Base-by-base conservation (phyloP, 192 early-diverging fungal species). In the Linnemannia schmuckeri region DNA sequence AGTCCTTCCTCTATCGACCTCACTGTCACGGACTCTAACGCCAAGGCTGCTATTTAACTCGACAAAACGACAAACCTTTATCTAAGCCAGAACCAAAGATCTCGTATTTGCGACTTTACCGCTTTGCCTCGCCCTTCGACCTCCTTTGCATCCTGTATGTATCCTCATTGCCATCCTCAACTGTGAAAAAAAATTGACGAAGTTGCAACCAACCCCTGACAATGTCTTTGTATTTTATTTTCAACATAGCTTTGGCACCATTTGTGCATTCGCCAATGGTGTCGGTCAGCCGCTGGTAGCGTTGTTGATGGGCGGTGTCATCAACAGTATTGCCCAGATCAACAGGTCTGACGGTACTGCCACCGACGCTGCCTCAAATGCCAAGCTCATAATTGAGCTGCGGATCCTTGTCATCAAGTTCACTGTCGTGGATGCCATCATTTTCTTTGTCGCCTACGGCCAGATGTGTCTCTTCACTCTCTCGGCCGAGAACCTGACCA, bases 121-220 rank as follows among this genome's bases (percentile, higher is more conserved):
- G 94, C 24, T 97, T 94, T 79, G 92, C 94, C 1, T 91, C 92
- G 35, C 38, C 74, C 0, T n/a, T 77, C 4, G 95, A 96, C 87
- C n/a, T 61, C 54, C 30, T 55, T 54, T 72, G 74, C 68, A 38
- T 82, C 27, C 3, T 79, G 46, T 73, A 57, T 55, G 57, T 80
- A 30, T 27, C 9, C 63, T 27, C 4, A 42, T 46, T 46, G 44
- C 9, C 12, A 15, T 46, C 44, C 15, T 46, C 15, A 46, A 46
- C 44, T 3, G 13, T 46, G 44, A 46, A 46, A 46, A 0, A 9
- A 15, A 46, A 12, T 46, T 46, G 15, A 15, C 44, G 2, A 13
- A 15, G 44, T 1, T 15, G 44, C 44, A 46, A 46, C 44, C 13
- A 46, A 46, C 10, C 9, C 44, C 44, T 13, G 12, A 13, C 12